phyloP scores from a whole-genome alignment of 805 yeast species.

The Myxozyma neglecta region DNA sequence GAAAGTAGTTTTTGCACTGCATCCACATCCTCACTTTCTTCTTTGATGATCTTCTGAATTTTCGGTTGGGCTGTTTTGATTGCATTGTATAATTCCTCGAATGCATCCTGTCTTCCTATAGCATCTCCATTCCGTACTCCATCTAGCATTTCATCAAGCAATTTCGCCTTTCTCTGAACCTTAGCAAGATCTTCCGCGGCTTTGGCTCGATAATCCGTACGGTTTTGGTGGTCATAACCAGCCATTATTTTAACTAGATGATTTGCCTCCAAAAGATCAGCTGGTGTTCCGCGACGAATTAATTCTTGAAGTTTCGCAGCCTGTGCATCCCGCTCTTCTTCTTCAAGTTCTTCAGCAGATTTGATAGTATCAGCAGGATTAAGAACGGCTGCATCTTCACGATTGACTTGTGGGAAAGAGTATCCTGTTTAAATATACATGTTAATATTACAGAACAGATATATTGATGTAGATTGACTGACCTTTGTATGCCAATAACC shows the following conservation, averaged over 20 bases:
- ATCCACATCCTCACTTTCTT: constrained; percentile 67
- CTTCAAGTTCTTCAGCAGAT: constrained; percentile 84
- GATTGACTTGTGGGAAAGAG: constrained; percentile 84
- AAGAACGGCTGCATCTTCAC: constrained; percentile 89
- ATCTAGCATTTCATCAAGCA: constrained; percentile 81
- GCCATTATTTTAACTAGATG: constrained; percentile 97
- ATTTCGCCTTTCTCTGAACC: constrained; percentile 79
- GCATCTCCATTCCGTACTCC: constrained; percentile 42
- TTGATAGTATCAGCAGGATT: constrained; percentile 64
- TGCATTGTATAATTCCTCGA: constrained; percentile 72
- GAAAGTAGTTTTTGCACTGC: constrained; percentile 64
- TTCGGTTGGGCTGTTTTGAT: constrained; percentile 85
- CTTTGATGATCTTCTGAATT: constrained; percentile 77
- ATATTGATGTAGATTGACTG: neutral
- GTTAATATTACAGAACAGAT: neutral
- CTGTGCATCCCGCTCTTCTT: constrained; percentile 90
- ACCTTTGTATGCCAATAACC: constrained; percentile 79
- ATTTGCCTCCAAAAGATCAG: constrained; percentile 93
- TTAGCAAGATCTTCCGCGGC: constrained; percentile 82
- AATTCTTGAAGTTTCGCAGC: constrained; percentile 94
- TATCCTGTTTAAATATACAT: constrained; percentile 48
- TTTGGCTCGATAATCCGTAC: constrained; percentile 70
- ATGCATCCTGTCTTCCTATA: constrained; percentile 61
- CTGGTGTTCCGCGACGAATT: constrained; percentile 92
- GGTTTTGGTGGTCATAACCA: constrained; percentile 85